Evolutionary conservation across 2,329 filamentous ascomycete genomes (phyloP).

Genomic region (Trichoderma sp.): DNA sequence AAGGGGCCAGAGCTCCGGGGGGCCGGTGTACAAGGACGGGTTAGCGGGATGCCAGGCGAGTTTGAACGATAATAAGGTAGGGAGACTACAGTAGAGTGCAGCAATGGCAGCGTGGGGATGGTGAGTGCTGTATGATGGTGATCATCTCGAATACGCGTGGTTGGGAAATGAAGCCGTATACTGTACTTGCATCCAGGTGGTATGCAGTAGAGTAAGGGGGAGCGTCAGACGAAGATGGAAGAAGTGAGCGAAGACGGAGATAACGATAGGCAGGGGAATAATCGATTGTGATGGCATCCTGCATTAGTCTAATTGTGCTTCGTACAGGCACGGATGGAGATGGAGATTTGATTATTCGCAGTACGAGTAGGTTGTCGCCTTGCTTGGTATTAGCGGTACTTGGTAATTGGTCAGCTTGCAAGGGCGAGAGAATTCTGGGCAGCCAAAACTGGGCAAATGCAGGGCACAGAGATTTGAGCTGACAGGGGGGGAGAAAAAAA

Average conservation of each 20-base stretch:
- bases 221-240: not conserved
- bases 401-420: not conserved
- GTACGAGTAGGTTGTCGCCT: not conserved
- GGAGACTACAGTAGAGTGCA: not conserved
- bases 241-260: not conserved
- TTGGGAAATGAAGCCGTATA: not conserved
- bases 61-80: not conserved
- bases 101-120: not conserved
- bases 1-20: conserved; percentile 18
- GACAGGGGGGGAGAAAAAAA: not conserved
- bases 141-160: not conserved
- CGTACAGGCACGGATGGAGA: not conserved
- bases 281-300: not conserved
- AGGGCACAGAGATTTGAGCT: not conserved
- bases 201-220: not conserved
- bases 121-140: not conserved
- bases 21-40: not conserved
- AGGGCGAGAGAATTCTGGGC: not conserved
- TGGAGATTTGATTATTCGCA: not conserved
- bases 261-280: not conserved
- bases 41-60: not conserved
- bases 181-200: too few relatives aligned
- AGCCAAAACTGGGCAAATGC: too few relatives aligned
- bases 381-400: not conserved
- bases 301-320: not conserved